phyloP scores from a whole-genome alignment of 176 grass and related monocot genomes.

The Juncus inflexus region DNA sequence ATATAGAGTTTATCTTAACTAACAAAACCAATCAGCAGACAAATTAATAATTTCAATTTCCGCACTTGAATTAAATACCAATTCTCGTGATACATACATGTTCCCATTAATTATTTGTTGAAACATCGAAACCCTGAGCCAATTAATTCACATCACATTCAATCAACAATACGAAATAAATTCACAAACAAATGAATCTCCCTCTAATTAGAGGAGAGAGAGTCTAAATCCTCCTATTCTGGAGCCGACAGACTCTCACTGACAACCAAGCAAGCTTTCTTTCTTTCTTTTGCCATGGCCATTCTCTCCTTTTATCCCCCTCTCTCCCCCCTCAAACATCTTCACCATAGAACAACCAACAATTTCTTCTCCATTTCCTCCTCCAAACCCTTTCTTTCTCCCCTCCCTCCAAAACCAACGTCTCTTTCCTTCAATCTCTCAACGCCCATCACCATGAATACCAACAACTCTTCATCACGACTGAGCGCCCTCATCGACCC shows the following conservation, averaged over 20 bases:
- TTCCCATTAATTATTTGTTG: too few species aligned
- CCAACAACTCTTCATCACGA: background rate
- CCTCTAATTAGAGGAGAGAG: too few species aligned
- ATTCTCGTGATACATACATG: too few species aligned
- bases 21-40: too few species aligned
- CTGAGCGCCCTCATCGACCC: constrained; percentile 86
- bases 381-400: background rate
- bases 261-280: constrained; percentile 15
- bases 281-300: constrained; percentile 22
- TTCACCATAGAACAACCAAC: constrained; percentile 10
- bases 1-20: too few species aligned
- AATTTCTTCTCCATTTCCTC: background rate
- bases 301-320: constrained; percentile 32
- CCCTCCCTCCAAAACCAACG: background rate
- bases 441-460: constrained; percentile 17
- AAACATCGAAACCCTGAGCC: too few species aligned
- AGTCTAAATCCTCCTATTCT: background rate
- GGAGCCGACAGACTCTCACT: constrained; percentile 6
- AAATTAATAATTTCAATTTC: too few species aligned
- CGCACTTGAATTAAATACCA: too few species aligned
- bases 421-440: background rate
- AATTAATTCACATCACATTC: too few species aligned
- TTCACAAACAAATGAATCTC: too few species aligned
- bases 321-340: background rate
- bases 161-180: too few species aligned